Evolutionary conservation across 208 protist species (phyloP), one percentile per base, ranked within the genome.

Genomic region (Crithidia bombi): DNA sequence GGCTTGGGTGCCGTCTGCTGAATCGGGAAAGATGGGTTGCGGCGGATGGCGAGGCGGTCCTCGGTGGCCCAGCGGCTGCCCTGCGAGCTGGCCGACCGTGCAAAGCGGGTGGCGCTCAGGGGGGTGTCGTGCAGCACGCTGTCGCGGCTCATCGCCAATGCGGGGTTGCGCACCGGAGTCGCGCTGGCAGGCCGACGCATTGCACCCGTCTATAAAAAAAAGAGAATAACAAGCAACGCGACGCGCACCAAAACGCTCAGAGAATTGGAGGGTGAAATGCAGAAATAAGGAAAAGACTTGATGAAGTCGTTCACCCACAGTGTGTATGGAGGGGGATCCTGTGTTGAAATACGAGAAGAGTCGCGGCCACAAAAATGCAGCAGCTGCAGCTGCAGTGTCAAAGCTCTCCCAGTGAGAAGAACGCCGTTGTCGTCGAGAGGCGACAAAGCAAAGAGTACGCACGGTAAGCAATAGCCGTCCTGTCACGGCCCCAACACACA

Each of bases 1-100:
- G 86, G 73, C 70, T 86, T 84, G 14, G 90, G 85, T 11, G 85
- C 88, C 0, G 80, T 89, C 65, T 93, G 87, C 70, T 92, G 87
- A 33, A 92, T 92, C 0, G 82, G 85, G 51, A 95, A 95, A 11
- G 87, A 71, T 0, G 90, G 87, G 23, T 69, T 77, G 63, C 82
- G 87, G 38, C 81, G 69, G 38, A 92, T 94, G 12, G 79, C 74
- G 6, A 92, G 85, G 25, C 79, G 81, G 28, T 79, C 74, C 23
- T 86, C 82, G 21, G 76, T 78, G 36, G 81, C 78, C 74, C 54
- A 86, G 58, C 73, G 69, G 28, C 66, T 64, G 49, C 59, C 52
- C 38, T 56, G 52, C 12, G 69, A 70, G 55, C 69, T 81, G 23
- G 54, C 43, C 26, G 79, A 81, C 21, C 47, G 56, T 2, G 46